Conservation (phyloP, 2,329 filamentous ascomycete species). For the Tolypocladium guangdongense region DNA sequence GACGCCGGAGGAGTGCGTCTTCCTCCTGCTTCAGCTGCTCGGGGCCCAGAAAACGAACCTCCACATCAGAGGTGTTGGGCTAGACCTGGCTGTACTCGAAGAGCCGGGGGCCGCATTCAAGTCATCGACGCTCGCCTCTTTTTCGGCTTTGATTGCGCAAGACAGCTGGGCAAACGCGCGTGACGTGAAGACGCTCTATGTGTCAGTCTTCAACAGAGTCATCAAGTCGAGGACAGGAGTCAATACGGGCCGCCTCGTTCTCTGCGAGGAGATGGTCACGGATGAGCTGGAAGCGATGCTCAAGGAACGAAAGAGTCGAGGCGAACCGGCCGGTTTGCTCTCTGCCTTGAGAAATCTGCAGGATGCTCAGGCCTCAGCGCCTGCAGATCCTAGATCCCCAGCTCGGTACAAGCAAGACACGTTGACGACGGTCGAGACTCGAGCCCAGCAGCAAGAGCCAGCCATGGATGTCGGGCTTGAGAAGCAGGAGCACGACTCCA, state of each 20-base stretch:
- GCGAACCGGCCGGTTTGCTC: too few relatives aligned
- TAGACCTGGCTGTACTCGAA: constrained; percentile 17
- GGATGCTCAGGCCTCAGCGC: too few relatives aligned
- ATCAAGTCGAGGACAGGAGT: constrained; percentile 11
- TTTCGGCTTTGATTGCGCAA: constrained; percentile 29
- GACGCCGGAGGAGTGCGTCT: constrained; percentile 25
- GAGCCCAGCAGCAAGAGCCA: too few relatives aligned
- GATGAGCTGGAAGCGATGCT: too few relatives aligned
- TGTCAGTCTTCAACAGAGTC: constrained; percentile 30
- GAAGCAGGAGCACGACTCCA: constrained; percentile 1
- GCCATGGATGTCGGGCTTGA: too few relatives aligned
- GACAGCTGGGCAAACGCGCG: constrained; percentile 52
- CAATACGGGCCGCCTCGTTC: constrained; percentile 1
- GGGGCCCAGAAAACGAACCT: constrained; percentile 13
- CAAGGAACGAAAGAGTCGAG: too few relatives aligned
- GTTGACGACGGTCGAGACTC: too few relatives aligned
- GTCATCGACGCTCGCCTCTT: constrained; percentile 10
- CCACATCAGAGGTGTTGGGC: constrained; percentile 4
- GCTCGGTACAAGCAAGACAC: too few relatives aligned
- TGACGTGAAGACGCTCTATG: constrained; percentile 46
- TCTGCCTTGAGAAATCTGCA: too few relatives aligned
- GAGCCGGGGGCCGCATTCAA: constrained; percentile 5
- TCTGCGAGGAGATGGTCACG: too few relatives aligned
- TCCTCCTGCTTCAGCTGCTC: constrained; percentile 27
- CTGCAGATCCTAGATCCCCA: too few relatives aligned